phyloP scores from a whole-genome alignment of 768 basidiomycete genomes.

The Daedalea quercina region DNA sequence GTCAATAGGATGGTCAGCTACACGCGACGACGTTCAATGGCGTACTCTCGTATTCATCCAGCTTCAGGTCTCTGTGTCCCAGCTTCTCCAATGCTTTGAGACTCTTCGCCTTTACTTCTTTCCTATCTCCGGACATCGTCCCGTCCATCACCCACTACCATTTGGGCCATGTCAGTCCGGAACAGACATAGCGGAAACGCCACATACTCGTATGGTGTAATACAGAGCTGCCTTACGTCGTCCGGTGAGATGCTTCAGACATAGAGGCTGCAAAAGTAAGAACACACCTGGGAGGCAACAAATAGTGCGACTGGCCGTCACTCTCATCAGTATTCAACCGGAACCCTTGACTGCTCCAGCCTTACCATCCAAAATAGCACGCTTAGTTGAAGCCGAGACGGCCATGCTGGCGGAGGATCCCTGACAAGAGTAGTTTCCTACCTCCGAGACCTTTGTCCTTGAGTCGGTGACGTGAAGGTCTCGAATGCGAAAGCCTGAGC shows the following conservation, averaged over 20 bases:
- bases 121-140: slow-evolving; percentile 39
- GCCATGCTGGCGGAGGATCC: too few species aligned
- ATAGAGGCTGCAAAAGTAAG: not conserved
- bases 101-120: slow-evolving; percentile 63
- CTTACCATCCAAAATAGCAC: slow-evolving; percentile 23
- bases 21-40: not conserved
- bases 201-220: slow-evolving; percentile 64
- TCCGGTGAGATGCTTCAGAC: not conserved
- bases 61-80: slow-evolving; percentile 64
- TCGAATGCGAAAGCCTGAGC: too few species aligned
- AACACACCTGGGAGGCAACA: slow-evolving; percentile 44
- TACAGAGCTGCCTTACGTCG: slow-evolving; percentile 63
- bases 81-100: slow-evolving; percentile 62
- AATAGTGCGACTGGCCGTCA: slow-evolving; percentile 34
- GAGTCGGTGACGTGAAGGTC: too few species aligned
- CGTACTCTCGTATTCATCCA: slow-evolving; percentile 90
- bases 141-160: slow-evolving; percentile 61
- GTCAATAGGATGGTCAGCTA: not conserved
- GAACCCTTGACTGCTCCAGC: not conserved
- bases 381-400: slow-evolving; percentile 11
- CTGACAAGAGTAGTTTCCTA: too few species aligned
- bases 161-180: not conserved
- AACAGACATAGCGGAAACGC: not conserved
- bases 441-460: too few species aligned
- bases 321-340: not conserved